These are phyloP conservation scores for Zymoseptoria pseudotritici DNA, from an alignment of 2,329 filamentous ascomycete genomes.

Conservation along the genomic window DNA sequence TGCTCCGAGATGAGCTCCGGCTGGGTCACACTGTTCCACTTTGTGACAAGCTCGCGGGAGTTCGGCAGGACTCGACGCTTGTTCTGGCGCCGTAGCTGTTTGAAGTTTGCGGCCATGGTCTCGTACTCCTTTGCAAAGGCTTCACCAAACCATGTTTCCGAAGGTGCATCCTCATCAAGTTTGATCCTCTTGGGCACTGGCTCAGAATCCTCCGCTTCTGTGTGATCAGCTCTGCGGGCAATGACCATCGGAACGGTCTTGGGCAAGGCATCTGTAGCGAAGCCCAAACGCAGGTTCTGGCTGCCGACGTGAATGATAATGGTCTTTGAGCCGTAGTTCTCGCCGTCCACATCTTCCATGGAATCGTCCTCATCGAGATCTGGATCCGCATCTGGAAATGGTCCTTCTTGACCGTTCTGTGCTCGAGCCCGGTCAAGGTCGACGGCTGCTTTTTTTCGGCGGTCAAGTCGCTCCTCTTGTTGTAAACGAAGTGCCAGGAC, in stretches of 20 bases:
- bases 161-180: conserved; percentile 52
- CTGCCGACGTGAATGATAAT: conserved; percentile 94
- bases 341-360: conserved; percentile 49
- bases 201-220: conserved; percentile 77
- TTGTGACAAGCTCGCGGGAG: conserved; percentile 89
- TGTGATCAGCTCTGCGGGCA: conserved; percentile 67
- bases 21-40: conserved; percentile 79
- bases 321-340: conserved; percentile 73
- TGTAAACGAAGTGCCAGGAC: conserved; percentile 82
- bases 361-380: conserved; percentile 44
- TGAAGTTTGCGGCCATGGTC: conserved; percentile 78
- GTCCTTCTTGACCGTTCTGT: conserved; percentile 52
- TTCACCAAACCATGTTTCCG: conserved; percentile 80
- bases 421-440: conserved; percentile 81
- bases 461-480: conserved; percentile 75
- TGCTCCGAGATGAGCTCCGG: conserved; percentile 86
- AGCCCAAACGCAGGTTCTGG: conserved; percentile 87
- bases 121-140: conserved; percentile 67
- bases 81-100: conserved; percentile 82
- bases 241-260: conserved; percentile 92
- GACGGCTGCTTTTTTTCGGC: conserved; percentile 76
- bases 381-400: conserved; percentile 32
- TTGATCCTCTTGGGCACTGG: conserved; percentile 64
- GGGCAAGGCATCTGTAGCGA: conserved; percentile 91
- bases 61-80: conserved; percentile 96